Percentiles rank a stretch among this genome's conserved stretches.
These are phyloP conservation scores for Arachnopeziza araneosa DNA, from an alignment of 2,329 filamentous ascomycete species.

Conservation along the genomic window DNA sequence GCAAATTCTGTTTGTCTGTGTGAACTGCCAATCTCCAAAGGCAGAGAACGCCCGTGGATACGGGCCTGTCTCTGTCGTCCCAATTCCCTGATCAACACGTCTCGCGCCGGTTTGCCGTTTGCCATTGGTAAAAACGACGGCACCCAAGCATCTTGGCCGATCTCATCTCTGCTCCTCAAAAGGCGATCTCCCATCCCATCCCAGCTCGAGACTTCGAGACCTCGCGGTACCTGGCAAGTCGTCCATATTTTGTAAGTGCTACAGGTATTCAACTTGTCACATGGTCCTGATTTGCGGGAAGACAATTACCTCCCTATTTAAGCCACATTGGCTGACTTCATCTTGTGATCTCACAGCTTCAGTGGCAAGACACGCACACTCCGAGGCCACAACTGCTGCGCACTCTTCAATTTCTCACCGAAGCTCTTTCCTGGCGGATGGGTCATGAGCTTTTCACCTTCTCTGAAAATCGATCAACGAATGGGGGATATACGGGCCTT, in stretches of 20 bases:
- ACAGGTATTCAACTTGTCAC: conserved; percentile 9
- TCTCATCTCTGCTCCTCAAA: not conserved
- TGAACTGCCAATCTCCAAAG: not conserved
- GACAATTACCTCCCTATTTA: conserved; percentile 2
- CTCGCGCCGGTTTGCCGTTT: not conserved
- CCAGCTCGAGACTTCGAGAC: not conserved
- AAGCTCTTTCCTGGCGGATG: conserved; percentile 18
- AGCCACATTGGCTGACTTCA: conserved; percentile 22
- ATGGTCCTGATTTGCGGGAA: conserved; percentile 7
- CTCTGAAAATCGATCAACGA: conserved; percentile 21
- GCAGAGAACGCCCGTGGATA: not conserved
- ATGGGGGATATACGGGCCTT: conserved; percentile 25
- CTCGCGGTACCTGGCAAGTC: not conserved
- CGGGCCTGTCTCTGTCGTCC: not conserved
- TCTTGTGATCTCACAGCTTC: conserved; percentile 21
- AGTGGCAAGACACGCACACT: conserved; percentile 17
- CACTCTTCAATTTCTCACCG: not conserved
- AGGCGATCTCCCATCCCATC: not conserved
- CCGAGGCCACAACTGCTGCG: conserved; percentile 21
- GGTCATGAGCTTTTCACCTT: conserved; percentile 26
- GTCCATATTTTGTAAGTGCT: not conserved
- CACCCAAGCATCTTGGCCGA: not conserved
- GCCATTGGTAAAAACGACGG: not conserved
- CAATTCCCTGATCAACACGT: not conserved
- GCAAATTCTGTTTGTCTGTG: not conserved